Conservation (phyloP, 345 rosid species). For the Anacardium occidentale region DNA sequence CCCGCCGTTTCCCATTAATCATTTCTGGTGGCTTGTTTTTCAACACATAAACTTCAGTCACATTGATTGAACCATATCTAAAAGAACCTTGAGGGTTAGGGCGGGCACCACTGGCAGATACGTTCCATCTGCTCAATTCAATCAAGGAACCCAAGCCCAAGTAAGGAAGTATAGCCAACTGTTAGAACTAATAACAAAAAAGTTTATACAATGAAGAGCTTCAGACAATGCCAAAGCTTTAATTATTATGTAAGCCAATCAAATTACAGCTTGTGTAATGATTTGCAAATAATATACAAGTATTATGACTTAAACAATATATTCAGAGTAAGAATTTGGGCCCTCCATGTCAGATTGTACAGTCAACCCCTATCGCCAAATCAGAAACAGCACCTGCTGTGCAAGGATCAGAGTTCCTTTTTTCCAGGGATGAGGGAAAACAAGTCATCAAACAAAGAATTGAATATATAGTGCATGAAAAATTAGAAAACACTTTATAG, state of each 20-base stretch:
- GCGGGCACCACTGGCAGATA: conserved; percentile 96
- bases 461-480: background rate
- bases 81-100: conserved; percentile 99
- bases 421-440: background rate
- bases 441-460: background rate
- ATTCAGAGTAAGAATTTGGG: background rate
- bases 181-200: background rate
- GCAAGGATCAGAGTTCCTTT: background rate
- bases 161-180: background rate
- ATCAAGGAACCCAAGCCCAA: conserved; percentile 19
- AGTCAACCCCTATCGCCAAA: background rate
- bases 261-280: background rate
- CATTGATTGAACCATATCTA: conserved; percentile 92
- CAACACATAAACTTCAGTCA: conserved; percentile 77
- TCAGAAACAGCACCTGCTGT: background rate
- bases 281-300: background rate
- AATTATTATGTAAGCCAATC: background rate
- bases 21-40: conserved; percentile 70
- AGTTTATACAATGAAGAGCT: background rate
- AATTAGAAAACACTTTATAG: background rate
- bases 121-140: conserved; percentile 75
- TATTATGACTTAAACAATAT: background rate
- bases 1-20: conserved; percentile 60
- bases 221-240: background rate
- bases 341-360: background rate